Evolutionary conservation across 352 stramenopile genomes (phyloP).

Genomic region (Phytophthora pinifolia): DNA sequence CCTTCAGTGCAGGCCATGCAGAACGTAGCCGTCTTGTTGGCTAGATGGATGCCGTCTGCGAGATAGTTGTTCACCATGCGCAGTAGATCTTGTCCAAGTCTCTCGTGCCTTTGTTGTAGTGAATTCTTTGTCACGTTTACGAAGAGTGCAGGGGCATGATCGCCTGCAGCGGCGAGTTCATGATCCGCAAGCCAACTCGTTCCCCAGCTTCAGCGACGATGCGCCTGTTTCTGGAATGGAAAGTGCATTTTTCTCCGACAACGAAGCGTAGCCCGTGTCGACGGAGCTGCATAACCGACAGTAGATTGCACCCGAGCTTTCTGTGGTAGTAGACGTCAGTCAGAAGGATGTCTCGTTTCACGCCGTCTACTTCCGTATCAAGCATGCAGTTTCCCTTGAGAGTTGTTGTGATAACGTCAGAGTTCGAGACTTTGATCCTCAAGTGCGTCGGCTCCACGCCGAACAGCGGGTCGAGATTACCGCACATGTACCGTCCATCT

Average conservation of each 20-base stretch:
- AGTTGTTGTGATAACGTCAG: neutral
- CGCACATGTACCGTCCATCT: too few relatives aligned
- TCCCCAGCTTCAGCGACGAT: conserved; percentile 1
- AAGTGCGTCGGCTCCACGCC: too few relatives aligned
- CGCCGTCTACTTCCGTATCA: neutral
- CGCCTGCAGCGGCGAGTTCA: neutral
- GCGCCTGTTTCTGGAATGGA: neutral
- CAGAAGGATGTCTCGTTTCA: conserved; percentile 3
- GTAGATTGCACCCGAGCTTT: neutral
- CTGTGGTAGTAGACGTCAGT: conserved; percentile 10
- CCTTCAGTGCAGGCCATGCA: too few relatives aligned
- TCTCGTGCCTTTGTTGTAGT: conserved; percentile 1
- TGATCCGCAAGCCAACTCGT: neutral
- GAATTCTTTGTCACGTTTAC: conserved; percentile 1
- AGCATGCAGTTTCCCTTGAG: conserved; percentile 6
- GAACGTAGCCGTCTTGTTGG: neutral
- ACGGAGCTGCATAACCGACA: neutral
- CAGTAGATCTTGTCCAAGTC: conserved; percentile 4
- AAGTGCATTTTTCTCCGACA: neutral
- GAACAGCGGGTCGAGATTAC: too few relatives aligned
- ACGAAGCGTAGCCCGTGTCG: neutral
- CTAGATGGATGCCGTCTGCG: neutral
- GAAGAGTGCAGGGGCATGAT: neutral
- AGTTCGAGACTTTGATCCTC: conserved; percentile 12
- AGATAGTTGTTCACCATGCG: conserved; percentile 1